Evolutionary conservation across 2,329 filamentous ascomycete genomes (phyloP), one percentile per base, ranked within the genome.

Genomic region (Magnaporthales sp.): DNA sequence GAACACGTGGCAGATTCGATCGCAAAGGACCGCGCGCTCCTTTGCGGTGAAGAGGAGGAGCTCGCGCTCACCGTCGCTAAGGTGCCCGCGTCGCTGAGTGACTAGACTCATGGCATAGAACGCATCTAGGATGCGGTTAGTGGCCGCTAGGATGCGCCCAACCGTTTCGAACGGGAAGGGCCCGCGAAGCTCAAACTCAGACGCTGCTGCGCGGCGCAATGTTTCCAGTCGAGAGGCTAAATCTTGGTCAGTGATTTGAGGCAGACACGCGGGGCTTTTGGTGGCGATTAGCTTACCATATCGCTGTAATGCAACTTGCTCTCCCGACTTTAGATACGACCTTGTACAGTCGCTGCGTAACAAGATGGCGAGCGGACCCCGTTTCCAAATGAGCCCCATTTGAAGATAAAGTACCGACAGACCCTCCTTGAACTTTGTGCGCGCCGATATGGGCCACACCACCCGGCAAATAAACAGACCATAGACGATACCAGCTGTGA

Each of bases 61-160:
- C 9, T 90, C 89, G 67, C 89, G 87, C 78, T 98, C 94, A 4
- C 94, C 93, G 29, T 89, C 86, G 2, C 89, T 92, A 1, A 92
- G 85, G 51, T 85, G 85, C 11, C 89, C 81, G 68, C 94, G 91
- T 73, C 93, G 94, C 73, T 91, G 84, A 51, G 96, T 93, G 69
- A 97, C 89, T 11, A 97, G 86, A 69, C 94, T 96, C 92, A 99
- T 97, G 65, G 93, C 92, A 74, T 98, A 93, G 76, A 99, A 97
- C 51, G 92, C 90, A 77, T 97, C 93, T 4, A 98, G 86, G 78
- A 97, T 91, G 65, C 90, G 88, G 69, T 90, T 89, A 0, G 93
- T 97, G 10, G 89, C 89, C 26, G 86, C 85, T 74, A 98, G 84
- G 67, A 98, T 90, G 46, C 88, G 86, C 4, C 84, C 86, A 74